Percentiles rank a stretch among this genome's conserved stretches.
Conservation (phyloP, 805 yeast genomes). For the Komagataella populi region DNA sequence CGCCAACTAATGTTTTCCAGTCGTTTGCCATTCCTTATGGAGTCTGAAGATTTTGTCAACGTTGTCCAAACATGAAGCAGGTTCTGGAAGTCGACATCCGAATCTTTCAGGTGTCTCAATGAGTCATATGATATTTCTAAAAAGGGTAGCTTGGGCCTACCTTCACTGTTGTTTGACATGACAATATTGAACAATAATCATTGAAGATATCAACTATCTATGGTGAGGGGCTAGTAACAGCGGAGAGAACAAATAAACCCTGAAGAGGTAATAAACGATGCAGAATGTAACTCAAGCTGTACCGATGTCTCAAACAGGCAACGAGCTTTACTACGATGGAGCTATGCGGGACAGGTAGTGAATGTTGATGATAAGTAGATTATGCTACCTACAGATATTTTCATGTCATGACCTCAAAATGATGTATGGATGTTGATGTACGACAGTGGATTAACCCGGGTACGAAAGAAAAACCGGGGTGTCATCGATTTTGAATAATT, state of each 20-base stretch:
- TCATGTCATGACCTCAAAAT: neutral
- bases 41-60: constrained; percentile 16
- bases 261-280: neutral
- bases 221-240: neutral
- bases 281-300: neutral
- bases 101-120: constrained; percentile 8
- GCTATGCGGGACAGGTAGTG: neutral
- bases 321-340: neutral
- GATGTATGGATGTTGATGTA: neutral
- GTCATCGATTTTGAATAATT: neutral
- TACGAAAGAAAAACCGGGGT: neutral
- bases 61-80: constrained; percentile 29
- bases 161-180: neutral
- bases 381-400: neutral
- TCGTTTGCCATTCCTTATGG: constrained; percentile 18
- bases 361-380: neutral
- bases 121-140: constrained; percentile 17
- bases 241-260: neutral
- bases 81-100: constrained; percentile 22
- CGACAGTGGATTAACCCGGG: neutral
- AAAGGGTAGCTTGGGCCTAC: constrained; percentile 9
- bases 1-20: constrained; percentile 23
- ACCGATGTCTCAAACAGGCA: neutral
- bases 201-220: neutral
- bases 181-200: neutral